Percentiles rank a stretch among this genome's conserved stretches.
Conservation (phyloP, 495 filamentous ascomycete species). For the Aspergillus funiculosus region DNA sequence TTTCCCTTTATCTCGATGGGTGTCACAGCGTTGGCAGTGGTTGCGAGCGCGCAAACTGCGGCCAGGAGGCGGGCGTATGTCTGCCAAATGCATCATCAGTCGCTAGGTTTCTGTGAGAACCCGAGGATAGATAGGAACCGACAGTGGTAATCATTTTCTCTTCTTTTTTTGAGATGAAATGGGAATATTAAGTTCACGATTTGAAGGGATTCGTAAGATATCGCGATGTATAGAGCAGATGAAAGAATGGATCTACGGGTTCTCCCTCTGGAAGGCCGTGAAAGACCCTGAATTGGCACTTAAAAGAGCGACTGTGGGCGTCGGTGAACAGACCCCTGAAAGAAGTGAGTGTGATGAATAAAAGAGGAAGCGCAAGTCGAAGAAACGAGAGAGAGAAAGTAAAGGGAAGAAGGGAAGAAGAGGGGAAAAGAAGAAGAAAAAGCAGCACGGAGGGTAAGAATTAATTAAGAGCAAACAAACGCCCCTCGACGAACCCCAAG, state of each 20-base stretch:
- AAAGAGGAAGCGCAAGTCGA: neutral
- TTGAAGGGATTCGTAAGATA: neutral
- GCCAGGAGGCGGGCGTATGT: conserved; percentile 34
- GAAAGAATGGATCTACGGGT: conserved; percentile 11
- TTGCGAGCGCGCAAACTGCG: conserved; percentile 38
- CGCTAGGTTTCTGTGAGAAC: neutral
- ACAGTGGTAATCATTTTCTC: conserved; percentile 14
- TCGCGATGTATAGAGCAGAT: conserved; percentile 2
- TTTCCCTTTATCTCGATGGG: conserved; percentile 66
- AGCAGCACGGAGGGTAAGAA: neutral
- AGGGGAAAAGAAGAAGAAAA: neutral
- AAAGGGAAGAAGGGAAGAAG: conserved; percentile 3
- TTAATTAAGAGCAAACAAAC: neutral
- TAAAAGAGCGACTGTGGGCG: conserved; percentile 8
- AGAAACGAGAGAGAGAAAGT: conserved; percentile 3
- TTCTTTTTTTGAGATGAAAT: too few species aligned
- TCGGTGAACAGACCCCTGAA: conserved; percentile 1
- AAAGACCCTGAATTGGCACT: conserved; percentile 9
- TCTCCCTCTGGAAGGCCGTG: conserved; percentile 16
- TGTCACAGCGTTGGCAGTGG: conserved; percentile 60
- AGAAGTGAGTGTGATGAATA: conserved; percentile 11
- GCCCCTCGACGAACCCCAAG: conserved; percentile 3
- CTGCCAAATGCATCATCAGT: conserved; percentile 14
- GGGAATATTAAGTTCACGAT: neutral
- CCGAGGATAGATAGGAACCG: neutral